Evolutionary conservation across 805 yeast genomes (phyloP), one percentile per base, ranked within the genome.

Genomic region (Nakazawaea molendinolei): DNA sequence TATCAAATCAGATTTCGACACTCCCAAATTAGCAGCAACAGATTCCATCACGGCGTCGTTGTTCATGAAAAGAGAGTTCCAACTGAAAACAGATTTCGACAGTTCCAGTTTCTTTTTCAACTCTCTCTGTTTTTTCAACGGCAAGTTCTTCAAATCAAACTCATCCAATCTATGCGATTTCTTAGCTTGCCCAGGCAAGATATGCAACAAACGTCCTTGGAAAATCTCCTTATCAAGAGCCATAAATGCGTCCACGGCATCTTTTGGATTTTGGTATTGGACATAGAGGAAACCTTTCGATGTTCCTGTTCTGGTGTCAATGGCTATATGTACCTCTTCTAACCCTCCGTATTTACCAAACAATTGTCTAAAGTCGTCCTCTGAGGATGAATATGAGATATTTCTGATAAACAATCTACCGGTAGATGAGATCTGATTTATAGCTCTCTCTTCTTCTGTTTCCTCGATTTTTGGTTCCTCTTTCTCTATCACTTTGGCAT

Each of bases 231-330:
- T 87, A 57, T 92, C 98, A 34, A 89, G 64, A 10, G 68, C 72
- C 23, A 69, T 57, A 53, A 67, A 89, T 0, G 97, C 97, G 20
- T 60, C 53, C 1, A 81, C 75, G 0, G 98, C 98, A 52, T 80
- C 79, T 8, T 71, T 70, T 8, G 80, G 67, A 43, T 74, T 65
- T n/a, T 56, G 61, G 52, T 82, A 92, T 52, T 79, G 76, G 9
- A 87, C 69, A 51, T 89, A 89, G 0, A 92, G 95, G 56, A 86
- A 86, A 0, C 98, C 98, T 58, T 92, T 92, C 1, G 95, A 81
- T 48, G 77, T 74, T 8, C 95, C 94, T 0, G 94, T 85, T 60
- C 92, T 74, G 3, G 94, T 80, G 52, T 90, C 97, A 24, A 87
- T 57, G 1, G 98, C 96, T 48, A 92, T 67, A 57, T 92, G 98